Evolutionary conservation across 1,284 basidiomycete genomes (phyloP).

Genomic region (Phenoliferia sp.): DNA sequence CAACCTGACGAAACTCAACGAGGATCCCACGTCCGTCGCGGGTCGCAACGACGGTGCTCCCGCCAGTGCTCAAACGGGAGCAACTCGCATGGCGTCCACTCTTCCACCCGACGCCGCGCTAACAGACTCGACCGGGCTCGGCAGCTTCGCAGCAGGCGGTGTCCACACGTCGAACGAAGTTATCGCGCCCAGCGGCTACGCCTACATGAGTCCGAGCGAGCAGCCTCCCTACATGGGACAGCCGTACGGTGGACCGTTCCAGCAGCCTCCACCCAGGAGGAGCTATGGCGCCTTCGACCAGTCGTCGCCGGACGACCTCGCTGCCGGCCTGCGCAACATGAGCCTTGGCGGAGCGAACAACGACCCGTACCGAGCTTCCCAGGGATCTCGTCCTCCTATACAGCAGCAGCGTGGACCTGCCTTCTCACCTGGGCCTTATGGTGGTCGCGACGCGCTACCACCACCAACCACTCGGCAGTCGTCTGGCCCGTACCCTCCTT

Average conservation of each 20-base stretch:
- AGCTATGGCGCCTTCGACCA: background rate
- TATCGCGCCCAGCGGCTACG: background rate
- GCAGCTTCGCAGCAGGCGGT: background rate
- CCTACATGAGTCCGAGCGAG: background rate
- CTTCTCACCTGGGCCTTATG: slow-evolving; percentile 15
- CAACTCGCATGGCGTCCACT: background rate
- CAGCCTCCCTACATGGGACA: background rate
- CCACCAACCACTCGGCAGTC: slow-evolving; percentile 13
- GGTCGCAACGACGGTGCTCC: too few species aligned
- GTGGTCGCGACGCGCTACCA: background rate
- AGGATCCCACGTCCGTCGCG: too few species aligned
- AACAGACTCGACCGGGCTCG: background rate
- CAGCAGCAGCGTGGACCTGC: background rate
- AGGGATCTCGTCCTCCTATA: background rate
- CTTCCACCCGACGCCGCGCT: background rate
- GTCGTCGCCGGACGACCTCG: slow-evolving; percentile 24
- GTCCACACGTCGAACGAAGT: background rate
- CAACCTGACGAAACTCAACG: slow-evolving; percentile 1
- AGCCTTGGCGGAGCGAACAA: slow-evolving; percentile 7
- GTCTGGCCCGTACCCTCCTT: slow-evolving; percentile 3
- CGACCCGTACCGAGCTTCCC: background rate
- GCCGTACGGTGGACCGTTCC: background rate
- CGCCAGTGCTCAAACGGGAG: background rate
- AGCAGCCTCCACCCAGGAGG: background rate
- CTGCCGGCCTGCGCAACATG: slow-evolving; percentile 18